A percentile compares a stretch with the other conserved stretches of the same genome.
phyloP scores from a whole-genome alignment of 768 basidiomycete genomes.

The Suillus sp. region DNA sequence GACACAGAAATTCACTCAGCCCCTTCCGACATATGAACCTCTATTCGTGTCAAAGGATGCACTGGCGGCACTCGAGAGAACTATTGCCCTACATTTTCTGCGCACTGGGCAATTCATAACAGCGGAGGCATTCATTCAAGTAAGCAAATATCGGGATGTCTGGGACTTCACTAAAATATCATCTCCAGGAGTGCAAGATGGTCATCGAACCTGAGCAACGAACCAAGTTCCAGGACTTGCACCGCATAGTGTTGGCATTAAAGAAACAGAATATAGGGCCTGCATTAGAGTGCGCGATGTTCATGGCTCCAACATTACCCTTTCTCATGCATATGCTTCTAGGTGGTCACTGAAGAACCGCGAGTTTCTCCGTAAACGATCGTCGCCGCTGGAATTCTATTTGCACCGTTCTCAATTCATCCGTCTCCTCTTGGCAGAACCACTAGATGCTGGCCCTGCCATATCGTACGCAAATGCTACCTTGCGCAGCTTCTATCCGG shows the following conservation, averaged over 20 bases:
- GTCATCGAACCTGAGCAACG: conserved; percentile 53
- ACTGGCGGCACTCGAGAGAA: conserved; percentile 61
- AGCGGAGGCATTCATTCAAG: conserved; percentile 74
- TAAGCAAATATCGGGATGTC: conserved; percentile 33
- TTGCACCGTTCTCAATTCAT: conserved; percentile 92
- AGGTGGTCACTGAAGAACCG: conserved; percentile 82
- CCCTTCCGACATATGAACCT: conserved; percentile 66
- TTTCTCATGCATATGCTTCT: conserved; percentile 11
- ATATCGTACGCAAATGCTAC: conserved; percentile 74
- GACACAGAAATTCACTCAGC: conserved; percentile 58
- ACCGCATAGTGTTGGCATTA: conserved; percentile 70
- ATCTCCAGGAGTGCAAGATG: conserved; percentile 63
- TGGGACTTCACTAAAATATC: conserved; percentile 6
- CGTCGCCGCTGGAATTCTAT: conserved; percentile 85
- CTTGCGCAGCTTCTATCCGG: conserved; percentile 62
- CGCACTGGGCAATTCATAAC: conserved; percentile 81
- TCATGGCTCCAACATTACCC: background rate
- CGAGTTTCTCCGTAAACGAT: conserved; percentile 62
- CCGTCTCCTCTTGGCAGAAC: conserved; percentile 67
- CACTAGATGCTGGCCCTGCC: conserved; percentile 58
- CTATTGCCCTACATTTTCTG: conserved; percentile 75
- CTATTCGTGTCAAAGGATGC: conserved; percentile 67
- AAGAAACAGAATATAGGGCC: conserved; percentile 66
- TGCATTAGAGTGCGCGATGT: conserved; percentile 68
- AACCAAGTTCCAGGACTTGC: conserved; percentile 65